Conservation (phyloP, 108 stramenopile species). For the Stephanodiscus triporus region DNA sequence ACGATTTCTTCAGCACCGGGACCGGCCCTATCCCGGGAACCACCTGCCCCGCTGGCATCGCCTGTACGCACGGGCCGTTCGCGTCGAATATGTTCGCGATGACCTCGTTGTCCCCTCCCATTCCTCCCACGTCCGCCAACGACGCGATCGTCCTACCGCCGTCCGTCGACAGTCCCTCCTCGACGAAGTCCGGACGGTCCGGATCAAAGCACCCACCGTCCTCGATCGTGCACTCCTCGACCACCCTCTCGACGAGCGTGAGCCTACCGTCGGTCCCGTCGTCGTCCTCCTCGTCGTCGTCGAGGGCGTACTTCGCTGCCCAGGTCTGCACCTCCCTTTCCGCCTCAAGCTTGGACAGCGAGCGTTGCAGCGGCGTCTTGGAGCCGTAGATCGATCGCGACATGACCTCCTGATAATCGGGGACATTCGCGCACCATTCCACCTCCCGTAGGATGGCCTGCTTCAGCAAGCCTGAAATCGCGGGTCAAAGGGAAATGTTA, state of each 20-base stretch:
- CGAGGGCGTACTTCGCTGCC: constrained; percentile 78
- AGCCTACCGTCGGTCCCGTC: constrained; percentile 82
- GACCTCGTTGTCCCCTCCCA: constrained; percentile 2
- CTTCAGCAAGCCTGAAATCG: constrained; percentile 50
- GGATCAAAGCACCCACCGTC: constrained; percentile 62
- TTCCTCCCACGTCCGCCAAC: background rate
- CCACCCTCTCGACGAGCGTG: constrained; percentile 53
- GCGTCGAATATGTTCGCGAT: constrained; percentile 28
- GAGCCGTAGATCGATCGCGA: constrained; percentile 26
- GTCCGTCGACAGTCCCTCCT: constrained; percentile 14
- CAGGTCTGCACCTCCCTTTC: constrained; percentile 70
- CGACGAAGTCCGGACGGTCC: constrained; percentile 54
- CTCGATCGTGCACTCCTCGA: constrained; percentile 55
- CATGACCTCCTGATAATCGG: constrained; percentile 81
- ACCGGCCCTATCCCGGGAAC: constrained; percentile 40
- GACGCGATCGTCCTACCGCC: background rate
- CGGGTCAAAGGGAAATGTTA: too few relatives aligned
- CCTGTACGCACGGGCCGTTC: constrained; percentile 55
- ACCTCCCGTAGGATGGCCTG: constrained; percentile 86
- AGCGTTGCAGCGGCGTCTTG: constrained; percentile 73
- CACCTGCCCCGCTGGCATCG: constrained; percentile 50
- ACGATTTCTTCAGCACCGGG: constrained; percentile 50
- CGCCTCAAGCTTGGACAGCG: constrained; percentile 75
- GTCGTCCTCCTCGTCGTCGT: constrained; percentile 57
- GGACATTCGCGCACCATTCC: constrained; percentile 74